Conservation (phyloP, 257 asterid genomes). For the Fraxinus americana region DNA sequence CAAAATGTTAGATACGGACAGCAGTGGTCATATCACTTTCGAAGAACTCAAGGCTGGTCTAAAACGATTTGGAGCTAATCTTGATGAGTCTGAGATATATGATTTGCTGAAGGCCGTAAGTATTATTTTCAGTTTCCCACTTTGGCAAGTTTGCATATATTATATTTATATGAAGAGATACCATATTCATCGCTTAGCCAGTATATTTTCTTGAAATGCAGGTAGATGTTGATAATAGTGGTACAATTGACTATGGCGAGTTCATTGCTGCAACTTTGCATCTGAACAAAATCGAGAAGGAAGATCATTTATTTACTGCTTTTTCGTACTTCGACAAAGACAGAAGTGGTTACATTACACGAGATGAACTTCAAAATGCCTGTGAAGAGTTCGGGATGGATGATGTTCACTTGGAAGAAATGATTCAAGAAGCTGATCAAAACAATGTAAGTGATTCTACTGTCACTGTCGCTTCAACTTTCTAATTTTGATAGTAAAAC, state of each 20-base stretch:
- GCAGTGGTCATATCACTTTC: conserved; percentile 51
- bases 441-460: conserved; percentile 36
- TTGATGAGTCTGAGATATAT: conserved; percentile 44
- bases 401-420: conserved; percentile 40
- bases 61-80: conserved; percentile 45
- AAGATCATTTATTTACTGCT: conserved; percentile 45
- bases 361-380: conserved; percentile 54
- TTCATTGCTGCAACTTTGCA: conserved; percentile 58
- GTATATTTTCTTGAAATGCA: conserved; percentile 19
- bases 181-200: background rate
- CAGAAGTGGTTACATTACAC: conserved; percentile 54
- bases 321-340: conserved; percentile 54
- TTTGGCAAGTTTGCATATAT: background rate
- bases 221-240: conserved; percentile 55
- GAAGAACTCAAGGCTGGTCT: conserved; percentile 58
- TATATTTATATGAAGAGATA: too few relatives aligned
- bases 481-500: background rate
- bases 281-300: conserved; percentile 47
- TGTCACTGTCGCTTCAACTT: background rate
- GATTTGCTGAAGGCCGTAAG: conserved; percentile 52
- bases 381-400: conserved; percentile 50
- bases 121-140: conserved; percentile 1
- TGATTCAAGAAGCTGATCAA: conserved; percentile 46
- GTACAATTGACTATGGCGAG: conserved; percentile 56
- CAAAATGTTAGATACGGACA: conserved; percentile 48